phyloP scores from a whole-genome alignment of 208 protist genomes.

The Blechomonas ayalai region DNA sequence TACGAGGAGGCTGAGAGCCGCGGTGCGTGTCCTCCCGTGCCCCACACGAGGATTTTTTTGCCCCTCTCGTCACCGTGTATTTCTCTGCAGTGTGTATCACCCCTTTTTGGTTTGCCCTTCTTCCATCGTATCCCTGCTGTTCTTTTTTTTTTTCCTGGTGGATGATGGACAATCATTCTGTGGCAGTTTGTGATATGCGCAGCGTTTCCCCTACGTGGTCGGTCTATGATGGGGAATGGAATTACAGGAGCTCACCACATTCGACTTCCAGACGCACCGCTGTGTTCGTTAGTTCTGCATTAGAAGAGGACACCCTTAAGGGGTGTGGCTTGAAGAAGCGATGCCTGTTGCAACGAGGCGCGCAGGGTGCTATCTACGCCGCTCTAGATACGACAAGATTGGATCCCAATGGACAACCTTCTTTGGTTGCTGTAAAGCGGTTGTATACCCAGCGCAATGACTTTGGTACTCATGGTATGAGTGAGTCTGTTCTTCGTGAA shows the following conservation, averaged over 20 bases:
- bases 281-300: constrained; percentile 18
- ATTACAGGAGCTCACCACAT: background rate
- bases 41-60: too few species aligned
- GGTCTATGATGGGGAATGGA: constrained; percentile 48
- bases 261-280: constrained; percentile 2
- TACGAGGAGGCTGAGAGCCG: too few species aligned
- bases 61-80: too few species aligned
- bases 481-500: constrained; percentile 69
- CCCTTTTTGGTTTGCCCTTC: too few species aligned
- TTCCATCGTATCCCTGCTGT: constrained; percentile 5
- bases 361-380: constrained; percentile 77
- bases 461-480: constrained; percentile 58
- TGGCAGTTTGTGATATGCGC: too few species aligned
- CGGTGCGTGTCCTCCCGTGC: too few species aligned
- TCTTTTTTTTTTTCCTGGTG: constrained; percentile 6
- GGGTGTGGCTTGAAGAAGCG: constrained; percentile 47
- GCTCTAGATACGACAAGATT: constrained; percentile 22
- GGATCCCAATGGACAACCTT: background rate
- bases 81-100: too few species aligned
- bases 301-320: constrained; percentile 20
- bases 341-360: constrained; percentile 50
- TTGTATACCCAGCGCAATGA: constrained; percentile 66
- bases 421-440: constrained; percentile 71
- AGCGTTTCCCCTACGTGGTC: constrained; percentile 62
- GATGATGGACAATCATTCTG: background rate